Evolutionary conservation across 2,329 filamentous ascomycete species (phyloP).

Genomic region (Zymoseptoria passerinii): DNA sequence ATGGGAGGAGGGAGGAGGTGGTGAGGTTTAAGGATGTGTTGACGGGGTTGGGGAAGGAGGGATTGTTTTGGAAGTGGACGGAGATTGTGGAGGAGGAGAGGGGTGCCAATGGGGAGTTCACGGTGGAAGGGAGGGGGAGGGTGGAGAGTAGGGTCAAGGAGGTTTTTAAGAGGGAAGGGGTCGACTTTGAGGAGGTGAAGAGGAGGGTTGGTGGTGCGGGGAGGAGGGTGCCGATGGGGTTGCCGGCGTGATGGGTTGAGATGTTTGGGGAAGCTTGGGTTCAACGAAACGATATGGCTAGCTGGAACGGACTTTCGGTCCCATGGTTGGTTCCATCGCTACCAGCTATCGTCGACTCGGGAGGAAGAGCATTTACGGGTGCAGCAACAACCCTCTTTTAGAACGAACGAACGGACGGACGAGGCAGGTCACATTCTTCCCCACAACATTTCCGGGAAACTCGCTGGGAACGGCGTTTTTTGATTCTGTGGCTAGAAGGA

Average conservation of each 20-base stretch:
- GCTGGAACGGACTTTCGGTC: too few species aligned
- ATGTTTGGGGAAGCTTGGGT: too few species aligned
- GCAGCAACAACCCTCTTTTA: too few species aligned
- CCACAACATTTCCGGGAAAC: too few species aligned
- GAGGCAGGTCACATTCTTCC: too few species aligned
- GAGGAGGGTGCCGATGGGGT: background rate
- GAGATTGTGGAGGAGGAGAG: conserved; percentile 87
- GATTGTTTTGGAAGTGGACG: conserved; percentile 85
- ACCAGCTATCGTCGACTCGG: too few species aligned
- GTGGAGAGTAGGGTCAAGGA: conserved; percentile 67
- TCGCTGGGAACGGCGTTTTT: too few species aligned
- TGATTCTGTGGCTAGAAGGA: too few species aligned
- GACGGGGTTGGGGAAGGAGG: conserved; percentile 69
- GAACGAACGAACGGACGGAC: too few species aligned
- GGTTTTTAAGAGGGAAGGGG: conserved; percentile 63
- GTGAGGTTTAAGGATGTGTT: conserved; percentile 72
- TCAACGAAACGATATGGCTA: too few species aligned
- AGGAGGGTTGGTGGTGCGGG: conserved; percentile 52
- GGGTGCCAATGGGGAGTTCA: conserved; percentile 69
- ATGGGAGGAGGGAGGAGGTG: conserved; percentile 62
- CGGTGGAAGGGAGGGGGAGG: conserved; percentile 60
- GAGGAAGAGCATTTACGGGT: too few species aligned
- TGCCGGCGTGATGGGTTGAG: background rate
- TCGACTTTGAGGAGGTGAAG: conserved; percentile 80
- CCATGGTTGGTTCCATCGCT: too few species aligned